Percentiles rank a stretch among this genome's conserved stretches.
These are phyloP conservation scores for Boletus insuetus DNA, from an alignment of 768 basidiomycete genomes.

Conservation along the genomic window DNA sequence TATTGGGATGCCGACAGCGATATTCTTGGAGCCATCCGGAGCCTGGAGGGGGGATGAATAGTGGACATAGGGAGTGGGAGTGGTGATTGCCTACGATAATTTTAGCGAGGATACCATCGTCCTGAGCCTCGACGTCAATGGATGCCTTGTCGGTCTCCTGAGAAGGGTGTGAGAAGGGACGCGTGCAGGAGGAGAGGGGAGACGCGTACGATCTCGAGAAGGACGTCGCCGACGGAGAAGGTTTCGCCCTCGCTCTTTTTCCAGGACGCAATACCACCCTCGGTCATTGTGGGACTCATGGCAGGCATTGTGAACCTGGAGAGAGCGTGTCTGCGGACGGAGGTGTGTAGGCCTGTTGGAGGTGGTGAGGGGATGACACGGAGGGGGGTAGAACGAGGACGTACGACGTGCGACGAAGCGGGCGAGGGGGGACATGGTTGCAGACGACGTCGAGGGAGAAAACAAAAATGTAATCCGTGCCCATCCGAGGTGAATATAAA, in stretches of 20 bases:
- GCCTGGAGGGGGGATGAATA: conserved; percentile 43
- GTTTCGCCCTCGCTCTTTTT: conserved; percentile 95
- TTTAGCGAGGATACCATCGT: conserved; percentile 95
- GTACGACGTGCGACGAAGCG: conserved; percentile 67
- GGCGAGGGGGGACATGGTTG: conserved; percentile 59
- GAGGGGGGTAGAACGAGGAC: conserved; percentile 19
- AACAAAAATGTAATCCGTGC: conserved; percentile 15
- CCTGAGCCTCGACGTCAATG: conserved; percentile 99
- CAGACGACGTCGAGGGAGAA: conserved; percentile 8
- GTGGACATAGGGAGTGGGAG: background rate
- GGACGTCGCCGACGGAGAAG: conserved; percentile 87
- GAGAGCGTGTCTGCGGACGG: conserved; percentile 73
- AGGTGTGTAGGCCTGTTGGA: conserved; percentile 73
- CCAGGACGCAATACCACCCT: conserved; percentile 97
- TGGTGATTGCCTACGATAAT: conserved; percentile 69
- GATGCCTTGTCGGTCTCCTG: conserved; percentile 99
- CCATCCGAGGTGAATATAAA: conserved; percentile 8
- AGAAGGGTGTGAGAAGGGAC: conserved; percentile 9
- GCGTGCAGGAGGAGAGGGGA: background rate
- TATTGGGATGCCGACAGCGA: conserved; percentile 84
- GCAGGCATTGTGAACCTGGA: conserved; percentile 94
- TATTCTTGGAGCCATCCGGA: conserved; percentile 80
- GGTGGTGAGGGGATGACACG: background rate
- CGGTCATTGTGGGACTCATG: conserved; percentile 99
- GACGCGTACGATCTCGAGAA: conserved; percentile 85